Evolutionary conservation across 352 stramenopile species (phyloP).

Genomic region (Phytopythium kandeliae): DNA sequence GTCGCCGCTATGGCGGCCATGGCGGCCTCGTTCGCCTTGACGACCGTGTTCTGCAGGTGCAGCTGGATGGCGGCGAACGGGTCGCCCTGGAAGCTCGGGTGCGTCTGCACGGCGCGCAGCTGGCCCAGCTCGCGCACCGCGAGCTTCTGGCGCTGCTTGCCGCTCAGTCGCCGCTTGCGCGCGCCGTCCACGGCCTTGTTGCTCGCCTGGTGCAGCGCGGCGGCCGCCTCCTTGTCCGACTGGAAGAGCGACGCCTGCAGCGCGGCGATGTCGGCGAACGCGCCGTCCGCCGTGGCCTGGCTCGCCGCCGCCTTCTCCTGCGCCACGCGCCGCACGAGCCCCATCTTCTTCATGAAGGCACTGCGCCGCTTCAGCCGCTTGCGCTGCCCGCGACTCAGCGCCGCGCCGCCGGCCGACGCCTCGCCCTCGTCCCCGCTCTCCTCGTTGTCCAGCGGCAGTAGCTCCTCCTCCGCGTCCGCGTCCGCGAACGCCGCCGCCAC

Average conservation of each 20-base stretch:
- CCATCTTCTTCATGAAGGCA: slow-evolving; percentile 86
- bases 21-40: slow-evolving; percentile 65
- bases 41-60: slow-evolving; percentile 83
- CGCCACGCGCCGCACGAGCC: slow-evolving; percentile 63
- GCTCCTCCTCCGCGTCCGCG: slow-evolving; percentile 27
- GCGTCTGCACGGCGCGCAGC: slow-evolving; percentile 80
- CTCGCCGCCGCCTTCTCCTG: slow-evolving; percentile 40
- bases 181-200: slow-evolving; percentile 8
- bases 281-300: slow-evolving; percentile 44
- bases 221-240: slow-evolving; percentile 27
- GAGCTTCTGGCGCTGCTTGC: slow-evolving; percentile 79
- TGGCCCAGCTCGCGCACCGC: slow-evolving; percentile 78
- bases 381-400: slow-evolving; percentile 72
- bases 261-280: slow-evolving; percentile 66
- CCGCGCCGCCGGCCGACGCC: slow-evolving; percentile 21
- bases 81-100: slow-evolving; percentile 75
- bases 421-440: slow-evolving; percentile 17
- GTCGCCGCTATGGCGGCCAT: slow-evolving; percentile 51
- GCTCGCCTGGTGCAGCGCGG: slow-evolving; percentile 19
- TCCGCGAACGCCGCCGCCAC: slow-evolving; percentile 59
- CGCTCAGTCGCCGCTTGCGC: slow-evolving; percentile 56
- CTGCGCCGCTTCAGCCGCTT: slow-evolving; percentile 78
- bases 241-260: slow-evolving; percentile 71
- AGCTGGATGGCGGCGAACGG: slow-evolving; percentile 84
- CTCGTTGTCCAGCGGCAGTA: slow-evolving; percentile 24